Evolutionary conservation across 768 basidiomycete species (phyloP).

Genomic region (Galerina sulciceps): DNA sequence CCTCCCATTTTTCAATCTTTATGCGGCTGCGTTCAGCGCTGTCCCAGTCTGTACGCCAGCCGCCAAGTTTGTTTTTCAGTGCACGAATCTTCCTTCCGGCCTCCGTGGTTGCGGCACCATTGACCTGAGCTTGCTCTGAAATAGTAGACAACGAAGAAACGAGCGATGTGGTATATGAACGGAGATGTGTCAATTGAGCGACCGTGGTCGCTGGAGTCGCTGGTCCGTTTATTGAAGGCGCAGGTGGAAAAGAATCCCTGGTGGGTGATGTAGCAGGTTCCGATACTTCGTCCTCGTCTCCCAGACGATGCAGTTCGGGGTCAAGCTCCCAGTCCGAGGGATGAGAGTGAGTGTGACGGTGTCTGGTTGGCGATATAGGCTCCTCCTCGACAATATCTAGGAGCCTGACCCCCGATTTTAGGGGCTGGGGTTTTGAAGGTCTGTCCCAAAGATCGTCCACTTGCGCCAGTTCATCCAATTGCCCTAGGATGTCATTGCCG

Average conservation of each 20-base stretch:
- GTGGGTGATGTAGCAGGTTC: slow-evolving; percentile 52
- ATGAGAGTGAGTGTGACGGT: slow-evolving; percentile 28
- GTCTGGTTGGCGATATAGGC: slow-evolving; percentile 20
- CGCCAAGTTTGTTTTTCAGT: slow-evolving; percentile 80
- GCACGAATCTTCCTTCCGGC: slow-evolving; percentile 87
- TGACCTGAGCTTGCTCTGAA: slow-evolving; percentile 89
- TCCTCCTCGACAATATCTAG: slow-evolving; percentile 36
- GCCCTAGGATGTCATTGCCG: slow-evolving; percentile 72
- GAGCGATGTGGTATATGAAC: slow-evolving; percentile 75
- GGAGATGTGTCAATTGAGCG: slow-evolving; percentile 70
- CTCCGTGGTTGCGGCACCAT: slow-evolving; percentile 83
- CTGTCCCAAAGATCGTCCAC: slow-evolving; percentile 50
- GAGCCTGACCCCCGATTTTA: slow-evolving; percentile 27
- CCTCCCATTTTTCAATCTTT: slow-evolving; percentile 83
- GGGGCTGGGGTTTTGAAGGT: slow-evolving; percentile 19
- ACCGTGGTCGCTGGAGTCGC: slow-evolving; percentile 64
- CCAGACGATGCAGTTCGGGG: slow-evolving; percentile 50
- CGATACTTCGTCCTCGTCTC: slow-evolving; percentile 50
- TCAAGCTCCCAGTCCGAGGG: slow-evolving; percentile 67
- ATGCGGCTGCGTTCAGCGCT: slow-evolving; percentile 80
- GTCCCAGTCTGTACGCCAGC: slow-evolving; percentile 83
- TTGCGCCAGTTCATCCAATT: slow-evolving; percentile 64
- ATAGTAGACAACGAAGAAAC: slow-evolving; percentile 76
- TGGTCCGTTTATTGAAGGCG: slow-evolving; percentile 51
- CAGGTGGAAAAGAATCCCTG: slow-evolving; percentile 61